Evolutionary conservation across 345 rosid genomes (phyloP).

Genomic region (Turritis glabra): DNA sequence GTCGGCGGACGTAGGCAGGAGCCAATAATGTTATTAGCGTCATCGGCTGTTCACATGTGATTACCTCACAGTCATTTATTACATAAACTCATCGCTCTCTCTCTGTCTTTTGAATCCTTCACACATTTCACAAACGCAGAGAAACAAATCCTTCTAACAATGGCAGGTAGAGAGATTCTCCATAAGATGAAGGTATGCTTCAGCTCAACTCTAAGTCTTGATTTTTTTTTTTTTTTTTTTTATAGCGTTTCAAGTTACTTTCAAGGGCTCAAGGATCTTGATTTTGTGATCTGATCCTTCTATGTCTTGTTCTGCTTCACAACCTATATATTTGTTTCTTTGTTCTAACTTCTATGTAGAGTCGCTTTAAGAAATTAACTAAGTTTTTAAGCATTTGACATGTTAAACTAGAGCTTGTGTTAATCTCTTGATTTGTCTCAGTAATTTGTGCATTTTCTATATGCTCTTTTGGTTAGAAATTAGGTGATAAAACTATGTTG

Average conservation of each 20-base stretch:
- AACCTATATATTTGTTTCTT: not conserved
- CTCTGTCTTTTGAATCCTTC: constrained; percentile 2
- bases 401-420: not conserved
- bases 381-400: not conserved
- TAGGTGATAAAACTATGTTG: not conserved
- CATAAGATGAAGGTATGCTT: constrained; percentile 70
- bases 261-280: not conserved
- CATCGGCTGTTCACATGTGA: constrained; percentile 7
- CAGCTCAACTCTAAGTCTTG: not conserved
- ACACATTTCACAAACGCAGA: constrained; percentile 12
- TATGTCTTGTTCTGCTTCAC: not conserved
- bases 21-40: not conserved
- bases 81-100: constrained; percentile 2
- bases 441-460: not conserved
- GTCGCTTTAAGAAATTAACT: not conserved
- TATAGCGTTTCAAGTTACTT: not conserved
- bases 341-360: not conserved
- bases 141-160: not conserved
- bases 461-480: not conserved
- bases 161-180: constrained; percentile 72
- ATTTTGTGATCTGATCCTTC: constrained; percentile 1
- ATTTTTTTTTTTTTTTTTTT: not conserved
- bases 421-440: constrained; percentile 1
- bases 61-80: constrained; percentile 5
- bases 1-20: not conserved